Evolutionary conservation across 2,329 filamentous ascomycete genomes (phyloP), one percentile per base, ranked within the genome.

Genomic region (Pseudogymnoascus sp.): DNA sequence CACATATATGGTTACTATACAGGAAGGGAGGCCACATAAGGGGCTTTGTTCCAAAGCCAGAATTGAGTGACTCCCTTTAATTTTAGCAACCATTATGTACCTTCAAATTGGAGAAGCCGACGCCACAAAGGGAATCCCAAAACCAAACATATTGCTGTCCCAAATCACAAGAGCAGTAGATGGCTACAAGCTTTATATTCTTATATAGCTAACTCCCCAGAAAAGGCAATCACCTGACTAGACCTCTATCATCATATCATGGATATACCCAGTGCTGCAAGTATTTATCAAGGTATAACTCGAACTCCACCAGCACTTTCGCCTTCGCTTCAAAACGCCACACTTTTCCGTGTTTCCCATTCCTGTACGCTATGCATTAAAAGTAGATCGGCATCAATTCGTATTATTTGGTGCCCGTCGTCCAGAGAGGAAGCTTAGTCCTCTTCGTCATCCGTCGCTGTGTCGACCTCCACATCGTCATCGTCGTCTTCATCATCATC

Each of bases 331-430:
- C 29, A 55, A 55, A 55, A 55, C 48, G 48, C 48, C 48, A 55
- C 48, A 33, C 48, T 55, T 55, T 55, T 55, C 29, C 48, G 48
- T 55, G 48, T 55, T 55, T 55, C 48, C 48, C 48, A 55, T 33
- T 35, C 48, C 48, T 33, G 21, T 33, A 55, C 48, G 48, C 48
- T 55, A 55, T 55, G 48, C 48, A 55, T 29, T 55, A 55, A 55
- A 55, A 33, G 48, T 33, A 55, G n/a, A 55, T 55, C 21, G 29
- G 48, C 48, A 29, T 55, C 48, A 55, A 33, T 18, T 55, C 48
- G 10, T 55, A 33, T 55, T 55, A 8, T 55, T 55, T 35, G 29
- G 27, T 15, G 48, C 48, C 48, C 4, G 15, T 15, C 29, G 48
- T 55, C 15, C 5, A 13, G 21, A 4, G 21, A 48, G 12, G 8